phyloP scores from a whole-genome alignment of 2,329 filamentous ascomycete species.

The Fusarium pseudograminearum region DNA sequence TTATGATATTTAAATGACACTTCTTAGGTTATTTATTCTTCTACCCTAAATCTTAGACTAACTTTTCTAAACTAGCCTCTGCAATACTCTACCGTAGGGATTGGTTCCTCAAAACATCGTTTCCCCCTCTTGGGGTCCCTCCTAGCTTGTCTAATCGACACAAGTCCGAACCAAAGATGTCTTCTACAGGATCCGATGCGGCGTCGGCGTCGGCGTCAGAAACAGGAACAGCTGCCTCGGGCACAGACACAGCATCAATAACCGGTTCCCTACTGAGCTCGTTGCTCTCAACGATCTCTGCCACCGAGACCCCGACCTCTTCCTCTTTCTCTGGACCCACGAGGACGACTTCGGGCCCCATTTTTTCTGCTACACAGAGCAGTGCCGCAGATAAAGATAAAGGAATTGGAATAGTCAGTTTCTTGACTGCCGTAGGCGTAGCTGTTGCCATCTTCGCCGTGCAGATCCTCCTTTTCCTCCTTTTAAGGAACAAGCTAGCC shows the following conservation, averaged over 20 bases:
- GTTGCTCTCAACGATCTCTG: constrained; percentile 20
- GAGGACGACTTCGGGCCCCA: constrained; percentile 6
- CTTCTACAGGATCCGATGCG: constrained; percentile 21
- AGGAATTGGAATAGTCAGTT: constrained; percentile 58
- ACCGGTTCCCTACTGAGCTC: constrained; percentile 30
- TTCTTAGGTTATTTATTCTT: too few species aligned
- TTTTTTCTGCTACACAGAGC: neutral
- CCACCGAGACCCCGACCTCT: neutral
- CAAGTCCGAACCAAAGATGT: constrained; percentile 4
- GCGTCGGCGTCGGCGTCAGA: constrained; percentile 36
- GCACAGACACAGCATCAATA: constrained; percentile 31
- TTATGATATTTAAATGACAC: too few species aligned
- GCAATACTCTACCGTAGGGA: constrained; percentile 6
- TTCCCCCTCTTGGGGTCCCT: constrained; percentile 30
- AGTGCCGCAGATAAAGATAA: constrained; percentile 58
- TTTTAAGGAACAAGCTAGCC: constrained; percentile 81
- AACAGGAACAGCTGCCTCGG: constrained; percentile 21
- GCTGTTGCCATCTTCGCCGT: constrained; percentile 73
- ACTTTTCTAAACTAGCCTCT: neutral
- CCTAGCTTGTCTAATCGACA: neutral
- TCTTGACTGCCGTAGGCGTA: constrained; percentile 73
- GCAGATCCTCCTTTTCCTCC: constrained; percentile 76
- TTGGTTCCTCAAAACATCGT: neutral
- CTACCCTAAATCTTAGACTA: too few species aligned
- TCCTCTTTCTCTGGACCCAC: constrained; percentile 1